Conservation (phyloP, 805 yeast genomes). For the Yamadazyma olivae region DNA sequence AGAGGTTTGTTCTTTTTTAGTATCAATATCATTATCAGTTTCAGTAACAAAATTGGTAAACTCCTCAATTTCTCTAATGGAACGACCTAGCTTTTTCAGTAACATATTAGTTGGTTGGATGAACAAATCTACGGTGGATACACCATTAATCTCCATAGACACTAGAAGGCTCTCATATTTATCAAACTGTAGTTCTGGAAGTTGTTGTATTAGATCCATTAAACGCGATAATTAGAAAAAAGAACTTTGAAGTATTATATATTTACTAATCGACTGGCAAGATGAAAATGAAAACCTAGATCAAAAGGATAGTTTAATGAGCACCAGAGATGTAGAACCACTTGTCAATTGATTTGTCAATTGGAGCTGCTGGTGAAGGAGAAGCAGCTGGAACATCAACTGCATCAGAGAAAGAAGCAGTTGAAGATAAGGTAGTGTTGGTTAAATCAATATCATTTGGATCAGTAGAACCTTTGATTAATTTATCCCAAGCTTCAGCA, state of each 20-base stretch:
- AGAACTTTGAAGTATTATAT: too few species aligned
- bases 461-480: slow-evolving; percentile 45
- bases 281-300: too few species aligned
- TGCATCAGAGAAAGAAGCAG: slow-evolving; percentile 49
- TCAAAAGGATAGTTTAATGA: slow-evolving; percentile 28
- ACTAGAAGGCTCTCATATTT: slow-evolving; percentile 15
- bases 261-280: too few species aligned
- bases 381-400: slow-evolving; percentile 66
- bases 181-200: not conserved
- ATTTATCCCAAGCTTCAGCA: slow-evolving; percentile 61
- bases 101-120: slow-evolving; percentile 14
- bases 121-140: slow-evolving; percentile 24
- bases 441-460: slow-evolving; percentile 64
- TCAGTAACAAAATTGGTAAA: slow-evolving; percentile 1
- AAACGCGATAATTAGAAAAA: not conserved
- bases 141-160: slow-evolving; percentile 20
- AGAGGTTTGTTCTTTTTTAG: slow-evolving; percentile 1
- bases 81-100: slow-evolving; percentile 21
- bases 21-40: not conserved
- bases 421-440: slow-evolving; percentile 65
- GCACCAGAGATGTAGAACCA: slow-evolving; percentile 97
- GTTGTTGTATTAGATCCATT: slow-evolving; percentile 5
- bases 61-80: slow-evolving; percentile 25
- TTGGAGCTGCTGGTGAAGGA: slow-evolving; percentile 82
- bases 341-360: slow-evolving; percentile 94